A percentile compares a stretch with the other conserved stretches of the same genome.
phyloP scores from a whole-genome alignment of 495 filamentous ascomycete genomes.

The Amniculicola lignicola region DNA sequence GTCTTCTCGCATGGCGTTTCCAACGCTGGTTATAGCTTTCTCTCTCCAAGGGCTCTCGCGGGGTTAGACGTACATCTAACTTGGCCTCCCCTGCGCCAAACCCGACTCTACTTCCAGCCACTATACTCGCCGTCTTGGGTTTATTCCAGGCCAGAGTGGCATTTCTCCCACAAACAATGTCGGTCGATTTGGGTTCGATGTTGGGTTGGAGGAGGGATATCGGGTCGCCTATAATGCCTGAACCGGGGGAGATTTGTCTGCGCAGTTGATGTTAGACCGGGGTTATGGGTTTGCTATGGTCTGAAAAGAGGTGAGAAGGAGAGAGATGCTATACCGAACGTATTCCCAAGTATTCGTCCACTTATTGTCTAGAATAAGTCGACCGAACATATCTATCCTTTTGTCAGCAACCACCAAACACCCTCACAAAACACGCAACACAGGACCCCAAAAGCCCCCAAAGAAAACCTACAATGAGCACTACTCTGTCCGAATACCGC shows the following conservation, averaged over 20 bases:
- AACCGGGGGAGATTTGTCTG: neutral
- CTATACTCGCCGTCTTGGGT: conserved; percentile 8
- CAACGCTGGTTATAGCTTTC: too few relatives aligned
- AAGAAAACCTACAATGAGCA: too few relatives aligned
- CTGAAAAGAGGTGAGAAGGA: neutral
- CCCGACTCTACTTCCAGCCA: conserved; percentile 10
- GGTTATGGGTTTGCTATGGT: neutral
- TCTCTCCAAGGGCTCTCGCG: too few relatives aligned
- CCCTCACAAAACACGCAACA: too few relatives aligned
- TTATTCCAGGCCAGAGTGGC: conserved; percentile 1
- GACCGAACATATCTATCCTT: conserved; percentile 17
- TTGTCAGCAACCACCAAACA: too few relatives aligned
- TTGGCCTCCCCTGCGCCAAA: conserved; percentile 12
- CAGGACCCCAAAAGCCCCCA: too few relatives aligned
- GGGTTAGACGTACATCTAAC: too few relatives aligned
- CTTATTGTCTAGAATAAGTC: conserved; percentile 12
- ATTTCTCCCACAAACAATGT: conserved; percentile 19
- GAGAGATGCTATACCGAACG: conserved; percentile 10
- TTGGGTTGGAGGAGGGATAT: conserved; percentile 6
- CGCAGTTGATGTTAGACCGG: neutral
- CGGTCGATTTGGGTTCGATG: conserved; percentile 7
- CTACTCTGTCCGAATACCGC: too few relatives aligned
- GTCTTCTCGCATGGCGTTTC: too few relatives aligned
- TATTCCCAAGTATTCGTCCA: conserved; percentile 21
- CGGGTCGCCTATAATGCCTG: neutral